Evolutionary conservation across 495 filamentous ascomycete species (phyloP).

Genomic region (Penicillium subrubescens): DNA sequence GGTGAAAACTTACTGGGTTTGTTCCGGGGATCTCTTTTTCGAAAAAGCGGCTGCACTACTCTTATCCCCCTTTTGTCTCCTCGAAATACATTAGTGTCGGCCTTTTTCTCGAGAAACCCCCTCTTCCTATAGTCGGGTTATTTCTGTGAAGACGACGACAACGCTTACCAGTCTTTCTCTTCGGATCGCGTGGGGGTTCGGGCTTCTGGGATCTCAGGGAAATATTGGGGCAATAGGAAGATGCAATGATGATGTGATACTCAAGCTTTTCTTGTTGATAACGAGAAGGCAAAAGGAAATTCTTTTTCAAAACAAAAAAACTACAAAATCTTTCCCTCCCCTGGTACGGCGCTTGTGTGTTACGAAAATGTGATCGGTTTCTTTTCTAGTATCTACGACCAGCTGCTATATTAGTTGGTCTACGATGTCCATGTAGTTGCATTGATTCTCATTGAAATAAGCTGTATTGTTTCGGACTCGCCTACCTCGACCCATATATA

Average conservation of each 20-base stretch:
- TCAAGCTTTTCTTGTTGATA: constrained; percentile 39
- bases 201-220: constrained; percentile 25
- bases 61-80: constrained; percentile 22
- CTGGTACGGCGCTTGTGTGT: constrained; percentile 23
- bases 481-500: background rate
- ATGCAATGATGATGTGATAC: constrained; percentile 41
- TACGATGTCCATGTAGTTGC: background rate
- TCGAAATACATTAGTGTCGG: constrained; percentile 11
- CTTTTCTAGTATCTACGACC: constrained; percentile 7
- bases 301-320: constrained; percentile 27
- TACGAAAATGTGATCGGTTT: constrained; percentile 22
- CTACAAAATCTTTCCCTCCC: constrained; percentile 18
- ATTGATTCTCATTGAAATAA: background rate
- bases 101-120: constrained; percentile 12
- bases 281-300: constrained; percentile 38
- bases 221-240: constrained; percentile 32
- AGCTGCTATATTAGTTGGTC: constrained; percentile 5
- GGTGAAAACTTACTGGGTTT: constrained; percentile 28
- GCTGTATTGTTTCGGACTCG: background rate
- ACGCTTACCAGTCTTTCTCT: constrained; percentile 16
- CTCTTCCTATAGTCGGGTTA: constrained; percentile 31
- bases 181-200: constrained; percentile 23
- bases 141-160: constrained; percentile 18
- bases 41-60: constrained; percentile 30
- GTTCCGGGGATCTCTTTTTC: constrained; percentile 26